phyloP scores from a whole-genome alignment of 129 eudicot species.

The Arctium lappa region DNA sequence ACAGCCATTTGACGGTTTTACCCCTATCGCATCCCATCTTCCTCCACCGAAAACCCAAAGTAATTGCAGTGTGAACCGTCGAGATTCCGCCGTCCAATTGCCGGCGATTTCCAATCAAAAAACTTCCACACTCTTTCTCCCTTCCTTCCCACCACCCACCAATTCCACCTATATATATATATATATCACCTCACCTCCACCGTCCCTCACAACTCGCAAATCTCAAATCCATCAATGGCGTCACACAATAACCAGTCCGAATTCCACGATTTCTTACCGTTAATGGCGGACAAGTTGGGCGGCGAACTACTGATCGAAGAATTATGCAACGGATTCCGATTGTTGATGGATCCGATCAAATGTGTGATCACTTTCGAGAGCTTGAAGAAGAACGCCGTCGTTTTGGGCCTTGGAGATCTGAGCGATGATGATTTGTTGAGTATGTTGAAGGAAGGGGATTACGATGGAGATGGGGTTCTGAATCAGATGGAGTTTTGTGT shows the following conservation, averaged over 20 bases:
- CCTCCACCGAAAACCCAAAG: background rate
- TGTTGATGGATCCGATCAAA: constrained; percentile 26
- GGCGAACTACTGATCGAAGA: constrained; percentile 34
- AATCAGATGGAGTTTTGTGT: constrained; percentile 40
- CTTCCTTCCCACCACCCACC: background rate
- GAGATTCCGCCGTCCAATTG: background rate
- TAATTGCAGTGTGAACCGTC: background rate
- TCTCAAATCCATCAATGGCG: background rate
- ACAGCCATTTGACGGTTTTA: background rate
- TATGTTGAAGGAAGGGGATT: constrained; percentile 39
- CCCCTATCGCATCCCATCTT: background rate
- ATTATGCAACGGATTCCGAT: constrained; percentile 31
- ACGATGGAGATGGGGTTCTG: constrained; percentile 31
- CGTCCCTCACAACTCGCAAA: background rate
- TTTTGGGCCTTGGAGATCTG: constrained; percentile 25
- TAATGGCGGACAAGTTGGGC: constrained; percentile 37
- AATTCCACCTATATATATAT: background rate
- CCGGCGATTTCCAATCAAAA: background rate
- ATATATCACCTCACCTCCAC: background rate
- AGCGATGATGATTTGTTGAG: constrained; percentile 25
- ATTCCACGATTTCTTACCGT: constrained; percentile 32
- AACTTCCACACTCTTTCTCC: background rate
- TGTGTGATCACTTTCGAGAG: constrained; percentile 33
- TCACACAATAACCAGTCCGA: background rate
- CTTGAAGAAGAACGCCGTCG: constrained; percentile 26